phyloP scores from a whole-genome alignment of 2,329 filamentous ascomycete species.

The Truncatella angustata region DNA sequence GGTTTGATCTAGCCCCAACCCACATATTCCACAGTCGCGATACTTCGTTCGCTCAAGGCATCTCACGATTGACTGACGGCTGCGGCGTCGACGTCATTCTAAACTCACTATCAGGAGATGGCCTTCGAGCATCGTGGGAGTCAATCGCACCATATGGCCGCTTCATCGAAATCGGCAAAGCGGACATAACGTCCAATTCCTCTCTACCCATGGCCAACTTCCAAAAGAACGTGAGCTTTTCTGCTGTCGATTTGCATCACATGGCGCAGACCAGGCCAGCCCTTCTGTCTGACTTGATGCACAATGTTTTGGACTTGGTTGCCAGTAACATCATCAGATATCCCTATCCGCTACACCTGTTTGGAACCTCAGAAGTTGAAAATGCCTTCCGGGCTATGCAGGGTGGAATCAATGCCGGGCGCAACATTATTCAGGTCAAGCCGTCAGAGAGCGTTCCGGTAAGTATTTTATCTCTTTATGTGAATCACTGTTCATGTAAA shows the following conservation, averaged over 20 bases:
- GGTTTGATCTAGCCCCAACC: conserved; percentile 18
- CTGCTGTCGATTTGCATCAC: neutral
- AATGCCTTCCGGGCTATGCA: conserved; percentile 26
- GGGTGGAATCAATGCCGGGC: conserved; percentile 30
- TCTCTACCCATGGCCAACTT: conserved; percentile 48
- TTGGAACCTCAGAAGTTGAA: neutral
- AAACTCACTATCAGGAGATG: neutral
- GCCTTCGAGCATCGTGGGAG: conserved; percentile 7
- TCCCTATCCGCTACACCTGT: neutral
- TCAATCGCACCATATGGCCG: conserved; percentile 15
- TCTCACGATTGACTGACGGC: conserved; percentile 4
- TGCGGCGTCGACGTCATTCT: neutral
- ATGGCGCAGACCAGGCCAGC: neutral
- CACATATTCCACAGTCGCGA: conserved; percentile 15
- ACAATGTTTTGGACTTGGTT: neutral
- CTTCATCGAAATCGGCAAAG: conserved; percentile 16
- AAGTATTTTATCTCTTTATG: neutral
- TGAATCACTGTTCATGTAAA: neutral
- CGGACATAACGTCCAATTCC: too few species aligned
- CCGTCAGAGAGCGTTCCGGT: neutral
- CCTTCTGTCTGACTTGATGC: neutral
- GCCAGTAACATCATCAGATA: neutral
- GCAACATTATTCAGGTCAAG: conserved; percentile 23
- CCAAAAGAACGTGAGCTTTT: conserved; percentile 31
- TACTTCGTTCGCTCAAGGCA: conserved; percentile 7